These are phyloP conservation scores for Ceratocystis diversiconidia DNA, from an alignment of 2,329 filamentous ascomycete genomes.

Conservation along the genomic window DNA sequence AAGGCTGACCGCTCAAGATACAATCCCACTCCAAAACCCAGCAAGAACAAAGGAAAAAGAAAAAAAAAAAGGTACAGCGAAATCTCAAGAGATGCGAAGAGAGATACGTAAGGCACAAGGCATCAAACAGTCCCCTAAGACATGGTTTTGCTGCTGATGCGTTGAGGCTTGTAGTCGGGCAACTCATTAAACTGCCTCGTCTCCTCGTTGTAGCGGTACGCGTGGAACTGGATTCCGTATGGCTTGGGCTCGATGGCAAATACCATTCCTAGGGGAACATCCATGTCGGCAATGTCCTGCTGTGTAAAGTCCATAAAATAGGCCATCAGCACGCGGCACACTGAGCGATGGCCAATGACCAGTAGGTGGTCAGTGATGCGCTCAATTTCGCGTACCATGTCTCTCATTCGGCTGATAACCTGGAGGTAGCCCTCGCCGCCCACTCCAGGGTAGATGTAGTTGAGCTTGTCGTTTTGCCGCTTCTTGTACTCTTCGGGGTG, in stretches of 20 bases:
- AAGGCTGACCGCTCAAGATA: conserved; percentile 5
- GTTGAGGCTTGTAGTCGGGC: conserved; percentile 63
- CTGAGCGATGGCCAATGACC: conserved; percentile 81
- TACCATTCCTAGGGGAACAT: conserved; percentile 83
- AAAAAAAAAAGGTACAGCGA: background rate
- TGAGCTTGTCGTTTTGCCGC: conserved; percentile 73
- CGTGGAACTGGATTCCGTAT: conserved; percentile 93
- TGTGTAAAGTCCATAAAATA: conserved; percentile 91
- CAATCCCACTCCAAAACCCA: background rate
- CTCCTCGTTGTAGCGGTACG: conserved; percentile 73
- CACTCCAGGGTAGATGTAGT: conserved; percentile 90
- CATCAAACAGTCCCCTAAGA: background rate
- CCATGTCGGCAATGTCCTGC: conserved; percentile 84
- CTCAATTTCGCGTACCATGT: conserved; percentile 94
- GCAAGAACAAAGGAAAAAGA: conserved; percentile 7
- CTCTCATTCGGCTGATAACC: conserved; percentile 85
- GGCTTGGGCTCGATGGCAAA: conserved; percentile 96
- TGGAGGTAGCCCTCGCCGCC: conserved; percentile 94
- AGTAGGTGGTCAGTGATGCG: conserved; percentile 92
- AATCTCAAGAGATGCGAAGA: background rate
- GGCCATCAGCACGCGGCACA: conserved; percentile 81
- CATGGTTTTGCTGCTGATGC: conserved; percentile 5
- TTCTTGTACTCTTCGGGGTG: conserved; percentile 70
- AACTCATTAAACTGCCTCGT: conserved; percentile 72
- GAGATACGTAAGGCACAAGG: background rate